These are phyloP conservation scores for Xylaria sp. DNA, from an alignment of 2,329 filamentous ascomycete species.

Conservation along the genomic window DNA sequence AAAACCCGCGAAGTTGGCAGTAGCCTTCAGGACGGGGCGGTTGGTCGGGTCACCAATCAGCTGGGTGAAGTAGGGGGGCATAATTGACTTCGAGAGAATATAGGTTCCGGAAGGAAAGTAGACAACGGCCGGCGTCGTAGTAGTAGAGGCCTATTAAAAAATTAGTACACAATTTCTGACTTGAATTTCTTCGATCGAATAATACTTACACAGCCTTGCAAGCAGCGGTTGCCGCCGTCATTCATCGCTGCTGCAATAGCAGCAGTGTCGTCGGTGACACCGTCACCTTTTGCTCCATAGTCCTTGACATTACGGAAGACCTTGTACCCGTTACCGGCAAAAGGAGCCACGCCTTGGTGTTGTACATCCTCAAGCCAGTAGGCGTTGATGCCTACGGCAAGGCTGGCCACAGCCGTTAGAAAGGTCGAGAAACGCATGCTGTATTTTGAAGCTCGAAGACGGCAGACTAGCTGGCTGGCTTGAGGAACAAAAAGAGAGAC, in stretches of 20 bases:
- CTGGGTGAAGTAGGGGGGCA: constrained; percentile 72
- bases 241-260: constrained; percentile 58
- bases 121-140: constrained; percentile 54
- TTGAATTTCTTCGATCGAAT: not conserved
- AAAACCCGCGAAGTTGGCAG: constrained; percentile 62
- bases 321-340: constrained; percentile 52
- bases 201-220: constrained; percentile 54
- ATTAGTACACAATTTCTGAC: constrained; percentile 5
- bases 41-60: constrained; percentile 69
- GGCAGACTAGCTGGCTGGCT: constrained; percentile 31
- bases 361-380: constrained; percentile 48
- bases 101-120: constrained; percentile 64
- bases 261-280: constrained; percentile 57
- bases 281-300: constrained; percentile 59
- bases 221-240: constrained; percentile 53
- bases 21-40: constrained; percentile 64
- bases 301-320: constrained; percentile 61
- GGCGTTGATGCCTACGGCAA: constrained; percentile 46
- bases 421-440: constrained; percentile 48
- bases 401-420: constrained; percentile 45
- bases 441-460: constrained; percentile 31
- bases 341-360: constrained; percentile 58
- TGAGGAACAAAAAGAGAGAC: constrained; percentile 26
- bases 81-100: constrained; percentile 64
- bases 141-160: constrained; percentile 53